phyloP scores from a whole-genome alignment of 345 rosid genomes.

The Turnera subulata region DNA sequence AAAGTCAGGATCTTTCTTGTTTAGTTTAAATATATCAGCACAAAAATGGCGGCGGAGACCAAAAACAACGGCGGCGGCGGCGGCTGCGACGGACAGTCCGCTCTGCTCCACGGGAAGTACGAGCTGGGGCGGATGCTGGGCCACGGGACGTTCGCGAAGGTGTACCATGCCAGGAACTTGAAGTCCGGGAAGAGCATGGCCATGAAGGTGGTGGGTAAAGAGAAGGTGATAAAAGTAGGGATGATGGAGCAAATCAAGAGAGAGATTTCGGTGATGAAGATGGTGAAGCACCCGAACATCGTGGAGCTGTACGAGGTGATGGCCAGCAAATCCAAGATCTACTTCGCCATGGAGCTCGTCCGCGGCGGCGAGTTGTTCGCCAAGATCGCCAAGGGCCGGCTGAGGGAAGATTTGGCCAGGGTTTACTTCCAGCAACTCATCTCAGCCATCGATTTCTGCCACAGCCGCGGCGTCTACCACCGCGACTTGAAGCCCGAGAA shows the following conservation, averaged over 20 bases:
- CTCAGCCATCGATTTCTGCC: conserved; percentile 86
- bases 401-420: conserved; percentile 68
- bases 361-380: conserved; percentile 85
- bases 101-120: conserved; percentile 70
- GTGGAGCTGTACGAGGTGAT: conserved; percentile 88
- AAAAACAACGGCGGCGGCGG: conserved; percentile 1
- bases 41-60: conserved; percentile 23
- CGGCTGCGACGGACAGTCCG: conserved; percentile 16
- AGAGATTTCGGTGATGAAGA: conserved; percentile 92
- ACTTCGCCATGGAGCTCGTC: conserved; percentile 90
- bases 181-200: conserved; percentile 64
- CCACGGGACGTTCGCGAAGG: conserved; percentile 89
- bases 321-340: conserved; percentile 95
- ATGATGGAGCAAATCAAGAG: conserved; percentile 90
- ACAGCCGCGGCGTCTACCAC: conserved; percentile 90
- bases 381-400: conserved; percentile 57
- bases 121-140: conserved; percentile 84
- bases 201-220: conserved; percentile 85
- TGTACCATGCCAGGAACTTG: conserved; percentile 63
- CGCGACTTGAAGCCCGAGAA: conserved; percentile 91
- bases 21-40: not conserved
- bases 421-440: conserved; percentile 77
- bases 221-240: conserved; percentile 74
- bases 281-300: conserved; percentile 80
- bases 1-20: too few species aligned